Evolutionary conservation across 176 grass and related monocot genomes (phyloP).

Genomic region (Zea luxurians): DNA sequence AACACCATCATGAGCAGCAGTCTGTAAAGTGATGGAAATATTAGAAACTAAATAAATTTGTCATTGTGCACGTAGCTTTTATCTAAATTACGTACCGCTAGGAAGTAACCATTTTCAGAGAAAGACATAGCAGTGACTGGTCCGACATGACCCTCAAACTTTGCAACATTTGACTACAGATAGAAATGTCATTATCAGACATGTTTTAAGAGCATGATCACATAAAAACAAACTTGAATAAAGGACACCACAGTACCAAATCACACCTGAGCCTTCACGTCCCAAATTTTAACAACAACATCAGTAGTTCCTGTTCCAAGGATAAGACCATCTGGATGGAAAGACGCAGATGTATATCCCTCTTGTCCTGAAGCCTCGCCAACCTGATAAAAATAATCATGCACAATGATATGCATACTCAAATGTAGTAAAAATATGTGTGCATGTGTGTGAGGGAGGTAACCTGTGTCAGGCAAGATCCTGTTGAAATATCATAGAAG

Average conservation of each 20-base stretch:
- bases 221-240: too few relatives aligned
- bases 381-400: too few relatives aligned
- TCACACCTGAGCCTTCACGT: slow-evolving; percentile 93
- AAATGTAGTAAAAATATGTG: too few relatives aligned
- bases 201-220: too few relatives aligned
- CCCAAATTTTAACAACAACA: slow-evolving; percentile 93
- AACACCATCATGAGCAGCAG: slow-evolving; percentile 93
- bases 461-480: too few relatives aligned
- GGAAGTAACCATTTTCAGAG: slow-evolving; percentile 99
- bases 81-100: slow-evolving; percentile 67
- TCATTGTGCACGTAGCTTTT: slow-evolving; percentile 6
- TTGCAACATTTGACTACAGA: too few relatives aligned
- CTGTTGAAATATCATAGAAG: too few relatives aligned
- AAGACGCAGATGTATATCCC: too few relatives aligned
- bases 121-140: slow-evolving; percentile 94
- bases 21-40: slow-evolving; percentile 48
- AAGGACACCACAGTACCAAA: slow-evolving; percentile 36
- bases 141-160: slow-evolving; percentile 88
- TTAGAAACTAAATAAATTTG: slow-evolving; percentile 36
- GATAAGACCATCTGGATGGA: slow-evolving; percentile 97
- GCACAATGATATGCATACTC: too few relatives aligned
- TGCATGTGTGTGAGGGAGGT: too few relatives aligned
- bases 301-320: slow-evolving; percentile 93
- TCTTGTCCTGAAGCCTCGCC: too few relatives aligned
- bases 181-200: too few relatives aligned